Base-by-base conservation (phyloP, 176 grass and related monocot genomes). In the Cenchrus fungigraminus region DNA sequence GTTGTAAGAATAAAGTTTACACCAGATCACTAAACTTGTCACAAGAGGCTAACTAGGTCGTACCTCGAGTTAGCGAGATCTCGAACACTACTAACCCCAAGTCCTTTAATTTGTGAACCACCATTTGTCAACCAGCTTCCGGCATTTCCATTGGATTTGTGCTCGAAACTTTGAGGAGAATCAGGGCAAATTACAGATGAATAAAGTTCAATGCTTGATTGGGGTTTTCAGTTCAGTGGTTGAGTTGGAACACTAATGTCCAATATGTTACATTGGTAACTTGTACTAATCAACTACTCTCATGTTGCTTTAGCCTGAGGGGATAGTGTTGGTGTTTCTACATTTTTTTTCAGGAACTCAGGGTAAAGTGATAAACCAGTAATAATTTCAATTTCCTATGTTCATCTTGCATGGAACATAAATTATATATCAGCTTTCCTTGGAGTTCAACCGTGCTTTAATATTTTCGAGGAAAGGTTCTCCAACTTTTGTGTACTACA, bases 111-210 rank as follows among this genome's bases (percentile, higher is more conserved):
- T 79, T 71, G 56, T 0, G 19, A 53, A 9, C 49, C 16, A 50
- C 81, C 51, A 17, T 79, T 53, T 45, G 6, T 65, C 6, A 20
- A 43, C 51, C 29, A 15, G 3, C 54, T 77, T 46, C 6, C 19
- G 17, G 17, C 60, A 42, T 71, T 79, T 71, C 22, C 4, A 22
- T 25, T 79, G 8, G 12, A 60, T 79, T 63, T 86, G 20, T 60
- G 53, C 40, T 45, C 61, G 16, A 43, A 45, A 61, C 11, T 61
- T 77, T 34, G 53, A 76, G 15, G 15, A 40, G 50, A 37, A 12
- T 8, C n/a, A 32, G 46, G 31, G 31, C 1, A 73, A 72, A 31
- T 31, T 51, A 16, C 29, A 52, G n/a, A 53, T 73, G 47, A 4
- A 71, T 49, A 10, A 8, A 4, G 47, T 29, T 73, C 46, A 52